These are phyloP conservation scores for Zygoascus hellenicus DNA, from an alignment of 1,139 yeast species.

Conservation along the genomic window DNA sequence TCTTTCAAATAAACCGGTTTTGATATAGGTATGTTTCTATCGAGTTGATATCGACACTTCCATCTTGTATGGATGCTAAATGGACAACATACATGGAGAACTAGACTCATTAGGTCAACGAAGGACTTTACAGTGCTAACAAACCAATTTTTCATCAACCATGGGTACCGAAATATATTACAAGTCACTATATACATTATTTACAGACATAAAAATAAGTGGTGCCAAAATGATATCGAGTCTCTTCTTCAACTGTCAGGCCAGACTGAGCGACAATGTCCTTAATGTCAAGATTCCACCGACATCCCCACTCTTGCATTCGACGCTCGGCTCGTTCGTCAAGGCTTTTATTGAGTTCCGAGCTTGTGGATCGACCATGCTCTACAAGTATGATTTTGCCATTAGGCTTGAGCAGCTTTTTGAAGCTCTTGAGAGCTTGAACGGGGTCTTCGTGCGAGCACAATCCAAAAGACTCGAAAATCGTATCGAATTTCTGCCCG, in stretches of 20 bases:
- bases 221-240: slow-evolving; percentile 86
- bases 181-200: slow-evolving; percentile 8
- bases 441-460: slow-evolving; percentile 96
- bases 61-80: too few species aligned
- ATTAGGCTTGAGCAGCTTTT: slow-evolving; percentile 70
- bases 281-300: slow-evolving; percentile 94
- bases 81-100: too few species aligned
- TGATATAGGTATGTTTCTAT: too few species aligned
- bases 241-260: slow-evolving; percentile 71
- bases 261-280: slow-evolving; percentile 80
- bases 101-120: too few species aligned
- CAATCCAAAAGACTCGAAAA: slow-evolving; percentile 88
- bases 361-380: slow-evolving; percentile 85
- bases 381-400: slow-evolving; percentile 84
- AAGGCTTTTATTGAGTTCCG: slow-evolving; percentile 68
- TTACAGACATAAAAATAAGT: slow-evolving; percentile 42
- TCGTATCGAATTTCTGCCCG: slow-evolving; percentile 70
- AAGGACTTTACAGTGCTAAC: too few species aligned
- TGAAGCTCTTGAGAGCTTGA: slow-evolving; percentile 69
- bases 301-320: slow-evolving; percentile 90
- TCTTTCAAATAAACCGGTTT: too few species aligned
- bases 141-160: too few species aligned
- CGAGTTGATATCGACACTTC: too few species aligned
- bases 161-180: too few species aligned
- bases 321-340: slow-evolving; percentile 81